Evolutionary conservation across 345 rosid species (phyloP), one percentile per base, ranked within the genome.

Genomic region (Moricandia moricandioides): DNA sequence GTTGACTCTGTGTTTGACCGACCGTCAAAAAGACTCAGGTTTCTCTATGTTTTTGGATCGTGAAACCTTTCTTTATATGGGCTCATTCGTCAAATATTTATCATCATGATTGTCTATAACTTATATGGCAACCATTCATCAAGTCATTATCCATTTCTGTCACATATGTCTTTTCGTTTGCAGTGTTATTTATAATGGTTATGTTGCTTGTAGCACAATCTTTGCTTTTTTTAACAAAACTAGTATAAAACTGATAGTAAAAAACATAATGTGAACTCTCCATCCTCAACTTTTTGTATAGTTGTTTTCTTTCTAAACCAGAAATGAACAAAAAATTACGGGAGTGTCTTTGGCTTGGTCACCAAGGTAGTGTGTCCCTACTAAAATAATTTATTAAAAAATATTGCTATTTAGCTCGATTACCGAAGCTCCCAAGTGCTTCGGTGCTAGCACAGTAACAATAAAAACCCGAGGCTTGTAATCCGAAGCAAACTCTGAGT

Each of bases 271-370:
- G 51, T 45, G 51, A n/a, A 45, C 51, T 40, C 13, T 4, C 6
- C 49, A 40, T 13, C 49, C 49, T 45, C 51, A 45, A n/a, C 51
- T 45, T 45, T 57, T 57, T 56, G 0, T 30, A 12, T 21, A 4
- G 61, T 5, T 26, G 0, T 1, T 13, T 11, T 26, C 8, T 4
- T 55, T 47, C 17, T 17, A 51, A 57, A 24, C 7, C 59, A 21
- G 0, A 18, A 74, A 34, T 6, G 10, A 45, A 33, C 0, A 59
- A 3, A 54, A 24, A 59, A 47, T 67, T 37, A 60, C 26, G 55
- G 56, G 69, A 58, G 49, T 45, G 59, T 8, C 6, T 51, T 3
- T 66, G 57, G 76, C 91, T 87, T 88, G 92, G 85, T 63, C 76
- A 62, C 73, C 96, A 90, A 84, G 86, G 37, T 62, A 29, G 35